phyloP scores from a whole-genome alignment of 2,329 filamentous ascomycete species.

The Penicillium capsulatum region DNA sequence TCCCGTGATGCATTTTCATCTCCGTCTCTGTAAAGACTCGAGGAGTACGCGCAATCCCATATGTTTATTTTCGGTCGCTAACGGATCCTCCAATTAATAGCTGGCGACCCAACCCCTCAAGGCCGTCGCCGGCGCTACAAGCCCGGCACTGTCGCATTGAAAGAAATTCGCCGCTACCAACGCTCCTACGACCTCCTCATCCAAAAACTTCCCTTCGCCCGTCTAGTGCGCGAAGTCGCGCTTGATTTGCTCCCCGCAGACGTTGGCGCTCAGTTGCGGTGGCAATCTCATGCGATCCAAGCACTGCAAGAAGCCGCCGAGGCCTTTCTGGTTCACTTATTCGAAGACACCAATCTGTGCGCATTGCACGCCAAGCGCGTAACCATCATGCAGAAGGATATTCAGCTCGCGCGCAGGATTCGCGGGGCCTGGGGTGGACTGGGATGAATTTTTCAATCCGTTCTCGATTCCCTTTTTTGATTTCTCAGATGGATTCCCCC shows the following conservation, averaged over 20 bases:
- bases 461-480: not conserved
- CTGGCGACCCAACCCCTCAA: conserved; percentile 68
- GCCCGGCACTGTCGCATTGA: conserved; percentile 79
- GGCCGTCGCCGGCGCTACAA: conserved; percentile 61
- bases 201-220: conserved; percentile 51
- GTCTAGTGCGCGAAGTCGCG: conserved; percentile 50
- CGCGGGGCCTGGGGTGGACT: conserved; percentile 71
- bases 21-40: no score
- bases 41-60: no score
- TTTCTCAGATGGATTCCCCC: not conserved
- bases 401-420: conserved; percentile 82
- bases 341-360: conserved; percentile 93
- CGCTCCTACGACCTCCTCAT: conserved; percentile 83
- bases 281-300: conserved; percentile 93
- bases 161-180: conserved; percentile 89
- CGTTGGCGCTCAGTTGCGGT: conserved; percentile 68
- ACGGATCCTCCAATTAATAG: conserved; percentile 39
- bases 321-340: conserved; percentile 92
- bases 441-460: conserved; percentile 42
- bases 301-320: conserved; percentile 95
- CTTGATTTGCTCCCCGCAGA: conserved; percentile 56
- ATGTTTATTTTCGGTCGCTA: not conserved
- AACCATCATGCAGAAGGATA: conserved; percentile 97
- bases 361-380: conserved; percentile 95
- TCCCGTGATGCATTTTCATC: no score